Conservation (phyloP, 805 yeast genomes). For the Wickerhamiella occidentalis region DNA sequence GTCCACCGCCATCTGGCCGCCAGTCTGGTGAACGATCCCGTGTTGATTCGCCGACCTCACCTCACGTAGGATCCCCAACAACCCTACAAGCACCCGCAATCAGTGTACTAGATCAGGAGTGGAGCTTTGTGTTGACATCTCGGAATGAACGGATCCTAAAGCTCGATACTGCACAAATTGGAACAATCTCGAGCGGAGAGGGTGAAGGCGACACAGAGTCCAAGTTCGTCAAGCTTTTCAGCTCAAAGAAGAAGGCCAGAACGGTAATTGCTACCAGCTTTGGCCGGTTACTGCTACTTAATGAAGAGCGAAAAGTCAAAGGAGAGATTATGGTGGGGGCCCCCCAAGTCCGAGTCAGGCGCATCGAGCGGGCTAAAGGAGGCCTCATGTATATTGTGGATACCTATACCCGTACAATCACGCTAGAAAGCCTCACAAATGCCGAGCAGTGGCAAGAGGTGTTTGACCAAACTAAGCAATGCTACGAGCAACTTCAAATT, state of each 20-base stretch:
- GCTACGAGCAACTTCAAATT: conserved; percentile 22
- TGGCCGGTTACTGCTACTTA: conserved; percentile 26
- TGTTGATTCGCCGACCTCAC: background rate
- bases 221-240: conserved; percentile 25
- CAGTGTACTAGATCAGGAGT: conserved; percentile 37
- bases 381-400: conserved; percentile 24
- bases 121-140: conserved; percentile 33
- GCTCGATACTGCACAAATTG: conserved; percentile 31
- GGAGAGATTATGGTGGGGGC: conserved; percentile 27
- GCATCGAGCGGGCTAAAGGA: conserved; percentile 16
- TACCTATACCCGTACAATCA: conserved; percentile 25
- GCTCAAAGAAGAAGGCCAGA: conserved; percentile 22
- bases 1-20: background rate
- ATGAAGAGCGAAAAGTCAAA: conserved; percentile 25
- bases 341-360: conserved; percentile 27
- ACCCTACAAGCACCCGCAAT: background rate
- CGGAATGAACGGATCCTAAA: conserved; percentile 38
- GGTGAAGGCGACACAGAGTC: conserved; percentile 14
- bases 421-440: conserved; percentile 22
- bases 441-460: conserved; percentile 28
- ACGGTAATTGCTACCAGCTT: conserved; percentile 27
- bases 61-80: background rate
- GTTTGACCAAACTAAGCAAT: conserved; percentile 24
- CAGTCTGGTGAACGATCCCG: background rate
- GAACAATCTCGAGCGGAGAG: conserved; percentile 18